Conservation (phyloP, 2,329 filamentous ascomycete genomes). For the Cryphonectria radicalis region DNA sequence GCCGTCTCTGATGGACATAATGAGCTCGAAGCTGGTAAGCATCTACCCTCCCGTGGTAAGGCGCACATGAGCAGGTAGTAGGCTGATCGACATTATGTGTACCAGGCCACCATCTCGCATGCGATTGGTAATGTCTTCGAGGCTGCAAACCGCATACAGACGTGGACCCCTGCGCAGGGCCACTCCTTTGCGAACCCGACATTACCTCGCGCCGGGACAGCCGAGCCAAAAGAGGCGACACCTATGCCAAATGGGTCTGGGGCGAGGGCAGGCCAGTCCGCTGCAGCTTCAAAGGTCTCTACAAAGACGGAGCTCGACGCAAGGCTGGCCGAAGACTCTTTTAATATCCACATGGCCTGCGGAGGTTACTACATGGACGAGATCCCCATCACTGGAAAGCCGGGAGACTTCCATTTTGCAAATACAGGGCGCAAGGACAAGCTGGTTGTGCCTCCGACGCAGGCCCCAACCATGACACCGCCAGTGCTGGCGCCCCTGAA, state of each 20-base stretch:
- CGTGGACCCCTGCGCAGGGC: slow-evolving; percentile 59
- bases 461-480: slow-evolving; percentile 31
- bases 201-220: slow-evolving; percentile 37
- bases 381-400: slow-evolving; percentile 68
- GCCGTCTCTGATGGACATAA: slow-evolving; percentile 62
- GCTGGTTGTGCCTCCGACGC: slow-evolving; percentile 30
- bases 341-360: slow-evolving; percentile 60
- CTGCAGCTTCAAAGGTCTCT: slow-evolving; percentile 40
- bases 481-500: slow-evolving; percentile 41
- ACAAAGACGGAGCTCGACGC: slow-evolving; percentile 47
- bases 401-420: slow-evolving; percentile 67
- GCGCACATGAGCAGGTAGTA: background rate
- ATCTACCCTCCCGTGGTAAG: background rate
- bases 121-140: slow-evolving; percentile 58
- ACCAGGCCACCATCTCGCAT: slow-evolving; percentile 58
- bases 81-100: slow-evolving; percentile 15
- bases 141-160: slow-evolving; percentile 53
- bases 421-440: slow-evolving; percentile 61
- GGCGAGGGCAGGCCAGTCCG: slow-evolving; percentile 32
- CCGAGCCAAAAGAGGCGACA: slow-evolving; percentile 52
- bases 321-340: slow-evolving; percentile 60
- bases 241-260: slow-evolving; percentile 49
- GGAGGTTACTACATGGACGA: slow-evolving; percentile 70
- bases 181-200: slow-evolving; percentile 54
- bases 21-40: slow-evolving; percentile 62